These are phyloP conservation scores for Camellia sinensis DNA, from an alignment of 148 eudicot species.

Conservation along the genomic window DNA sequence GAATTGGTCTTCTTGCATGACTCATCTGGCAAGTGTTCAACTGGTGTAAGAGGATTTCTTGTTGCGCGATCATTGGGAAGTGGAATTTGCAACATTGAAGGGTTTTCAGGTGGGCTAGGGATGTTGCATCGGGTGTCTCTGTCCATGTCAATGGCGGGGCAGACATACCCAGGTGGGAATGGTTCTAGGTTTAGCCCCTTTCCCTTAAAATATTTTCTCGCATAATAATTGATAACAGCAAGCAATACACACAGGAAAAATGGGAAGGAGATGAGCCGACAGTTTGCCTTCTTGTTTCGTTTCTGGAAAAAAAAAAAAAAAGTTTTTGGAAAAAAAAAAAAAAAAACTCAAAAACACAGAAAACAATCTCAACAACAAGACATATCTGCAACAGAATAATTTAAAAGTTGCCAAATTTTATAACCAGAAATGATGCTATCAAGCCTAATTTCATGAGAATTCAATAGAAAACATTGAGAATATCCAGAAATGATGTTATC, in stretches of 20 bases:
- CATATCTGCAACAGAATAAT: too few relatives aligned
- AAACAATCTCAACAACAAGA: neutral
- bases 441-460: too few relatives aligned
- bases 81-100: constrained; percentile 71
- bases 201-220: constrained; percentile 14
- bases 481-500: too few relatives aligned
- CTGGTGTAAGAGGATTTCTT: constrained; percentile 38
- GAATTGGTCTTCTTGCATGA: constrained; percentile 68
- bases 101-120: constrained; percentile 73
- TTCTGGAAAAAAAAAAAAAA: constrained; percentile 38
- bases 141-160: too few relatives aligned
- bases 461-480: too few relatives aligned
- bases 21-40: constrained; percentile 53
- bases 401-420: too few relatives aligned
- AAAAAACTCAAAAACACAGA: neutral
- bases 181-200: constrained; percentile 3
- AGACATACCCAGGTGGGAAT: too few relatives aligned
- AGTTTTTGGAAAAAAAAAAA: neutral
- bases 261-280: constrained; percentile 56
- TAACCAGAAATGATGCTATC: too few relatives aligned
- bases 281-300: constrained; percentile 56
- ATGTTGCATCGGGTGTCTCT: constrained; percentile 40
- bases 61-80: constrained; percentile 65
- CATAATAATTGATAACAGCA: constrained; percentile 28
- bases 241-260: constrained; percentile 61